Percentiles rank a stretch among this genome's conserved stretches.
Conservation (phyloP, 306 rosid genomes). For the Leucaena leucocephala region DNA sequence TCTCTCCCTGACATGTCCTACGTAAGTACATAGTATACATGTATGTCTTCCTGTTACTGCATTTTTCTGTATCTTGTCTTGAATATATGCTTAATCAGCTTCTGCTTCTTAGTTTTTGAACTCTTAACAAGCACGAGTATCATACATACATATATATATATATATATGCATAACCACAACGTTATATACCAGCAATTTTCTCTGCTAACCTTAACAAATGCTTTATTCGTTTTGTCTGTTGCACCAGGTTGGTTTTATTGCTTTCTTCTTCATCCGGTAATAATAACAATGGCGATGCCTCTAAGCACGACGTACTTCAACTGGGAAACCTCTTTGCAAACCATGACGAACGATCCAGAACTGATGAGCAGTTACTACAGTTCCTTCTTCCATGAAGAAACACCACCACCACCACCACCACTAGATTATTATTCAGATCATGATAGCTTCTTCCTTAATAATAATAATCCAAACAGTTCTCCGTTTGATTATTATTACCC, state of each 20-base stretch:
- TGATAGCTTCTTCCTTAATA: slow-evolving; percentile 23
- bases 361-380: background rate
- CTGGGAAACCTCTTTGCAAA: background rate
- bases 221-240: background rate
- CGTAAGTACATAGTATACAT: background rate
- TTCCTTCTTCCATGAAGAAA: slow-evolving; percentile 22
- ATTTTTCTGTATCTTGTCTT: background rate
- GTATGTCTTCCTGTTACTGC: background rate
- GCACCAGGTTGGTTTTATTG: background rate
- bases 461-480: background rate
- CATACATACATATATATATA: no score
- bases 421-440: slow-evolving; percentile 15
- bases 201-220: background rate
- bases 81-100: background rate
- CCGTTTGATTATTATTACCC: slow-evolving; percentile 10
- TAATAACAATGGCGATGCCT: background rate
- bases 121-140: background rate
- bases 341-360: background rate
- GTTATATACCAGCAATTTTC: background rate
- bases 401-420: background rate
- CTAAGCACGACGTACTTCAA: slow-evolving; percentile 27
- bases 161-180: no score
- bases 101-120: background rate
- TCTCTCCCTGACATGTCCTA: background rate
- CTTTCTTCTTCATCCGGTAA: no score